Percentiles rank a stretch among this genome's conserved stretches.
These are phyloP conservation scores for Alternaria arborescens DNA, from an alignment of 2,329 filamentous ascomycete genomes.

Conservation along the genomic window DNA sequence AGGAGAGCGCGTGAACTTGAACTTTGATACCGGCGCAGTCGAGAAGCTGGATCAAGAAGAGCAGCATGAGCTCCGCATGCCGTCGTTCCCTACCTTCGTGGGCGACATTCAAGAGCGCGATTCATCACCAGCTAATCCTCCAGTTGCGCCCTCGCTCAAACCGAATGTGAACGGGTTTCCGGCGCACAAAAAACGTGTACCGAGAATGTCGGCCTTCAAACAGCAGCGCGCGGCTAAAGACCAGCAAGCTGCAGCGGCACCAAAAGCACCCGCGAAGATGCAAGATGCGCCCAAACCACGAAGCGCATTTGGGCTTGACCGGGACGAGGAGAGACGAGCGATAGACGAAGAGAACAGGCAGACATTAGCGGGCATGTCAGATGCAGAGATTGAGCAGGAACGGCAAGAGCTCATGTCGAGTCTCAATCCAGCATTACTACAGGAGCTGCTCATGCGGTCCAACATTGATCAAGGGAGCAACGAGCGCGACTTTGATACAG, in stretches of 20 bases:
- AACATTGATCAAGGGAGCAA: slow-evolving; percentile 73
- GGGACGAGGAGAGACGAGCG: slow-evolving; percentile 68
- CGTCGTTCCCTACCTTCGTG: slow-evolving; percentile 58
- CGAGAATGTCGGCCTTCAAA: slow-evolving; percentile 78
- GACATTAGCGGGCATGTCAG: slow-evolving; percentile 78
- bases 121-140: slow-evolving; percentile 66
- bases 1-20: slow-evolving; percentile 68
- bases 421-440: slow-evolving; percentile 77
- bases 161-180: slow-evolving; percentile 77
- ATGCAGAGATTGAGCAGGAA: slow-evolving; percentile 81
- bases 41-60: slow-evolving; percentile 48
- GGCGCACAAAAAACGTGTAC: slow-evolving; percentile 79
- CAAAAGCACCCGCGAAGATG: slow-evolving; percentile 13
- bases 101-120: slow-evolving; percentile 83
- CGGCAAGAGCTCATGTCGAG: slow-evolving; percentile 80
- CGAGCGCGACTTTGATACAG: slow-evolving; percentile 47
- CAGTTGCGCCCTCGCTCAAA: slow-evolving; percentile 68
- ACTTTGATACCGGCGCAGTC: slow-evolving; percentile 64
- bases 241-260: slow-evolving; percentile 23
- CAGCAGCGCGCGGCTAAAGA: slow-evolving; percentile 63
- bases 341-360: slow-evolving; percentile 87
- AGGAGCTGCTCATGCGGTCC: slow-evolving; percentile 78
- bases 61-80: slow-evolving; percentile 23
- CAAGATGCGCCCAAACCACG: slow-evolving; percentile 27
- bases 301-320: slow-evolving; percentile 24